Conservation (phyloP, 345 rosid species). For the Physaria fendleri region DNA sequence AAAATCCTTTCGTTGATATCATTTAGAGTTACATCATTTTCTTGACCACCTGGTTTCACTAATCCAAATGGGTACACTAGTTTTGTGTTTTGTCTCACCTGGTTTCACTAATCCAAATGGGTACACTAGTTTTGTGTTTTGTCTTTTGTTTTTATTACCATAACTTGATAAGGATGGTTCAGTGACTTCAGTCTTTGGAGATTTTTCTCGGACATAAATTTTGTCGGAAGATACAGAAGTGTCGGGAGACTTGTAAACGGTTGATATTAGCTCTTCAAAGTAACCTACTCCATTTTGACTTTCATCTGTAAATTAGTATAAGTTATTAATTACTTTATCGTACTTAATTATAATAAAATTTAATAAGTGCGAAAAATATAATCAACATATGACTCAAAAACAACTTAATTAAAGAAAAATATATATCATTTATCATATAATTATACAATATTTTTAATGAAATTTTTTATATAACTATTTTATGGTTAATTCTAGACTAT, state of each 20-base stretch:
- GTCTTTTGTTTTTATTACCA: slow-evolving; percentile 37
- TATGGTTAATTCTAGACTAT: no score
- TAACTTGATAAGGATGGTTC: slow-evolving; percentile 2
- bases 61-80: slow-evolving; percentile 88
- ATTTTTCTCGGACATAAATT: not conserved
- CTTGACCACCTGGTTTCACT: slow-evolving; percentile 89
- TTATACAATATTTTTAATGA: no score
- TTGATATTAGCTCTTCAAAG: slow-evolving; percentile 41
- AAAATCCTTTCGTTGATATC: slow-evolving; percentile 78
- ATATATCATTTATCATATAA: no score
- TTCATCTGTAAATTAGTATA: slow-evolving; percentile 33
- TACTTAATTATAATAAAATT: not conserved
- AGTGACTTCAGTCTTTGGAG: no score
- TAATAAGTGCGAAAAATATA: not conserved
- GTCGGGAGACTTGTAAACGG: slow-evolving; percentile 32
- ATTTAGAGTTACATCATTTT: slow-evolving; percentile 70
- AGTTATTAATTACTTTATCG: not conserved
- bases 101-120: slow-evolving; percentile 97
- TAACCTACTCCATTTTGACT: slow-evolving; percentile 32
- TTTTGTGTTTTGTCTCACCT: slow-evolving; percentile 39
- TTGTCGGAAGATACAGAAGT: slow-evolving; percentile 33
- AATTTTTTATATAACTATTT: no score
- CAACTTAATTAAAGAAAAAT: not conserved
- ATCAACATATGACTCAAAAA: not conserved
- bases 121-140: slow-evolving; percentile 54